Percentiles rank a stretch among this genome's conserved stretches.
These are phyloP conservation scores for Fusarium virguliforme DNA, from an alignment of 2,329 filamentous ascomycete species.

Conservation along the genomic window DNA sequence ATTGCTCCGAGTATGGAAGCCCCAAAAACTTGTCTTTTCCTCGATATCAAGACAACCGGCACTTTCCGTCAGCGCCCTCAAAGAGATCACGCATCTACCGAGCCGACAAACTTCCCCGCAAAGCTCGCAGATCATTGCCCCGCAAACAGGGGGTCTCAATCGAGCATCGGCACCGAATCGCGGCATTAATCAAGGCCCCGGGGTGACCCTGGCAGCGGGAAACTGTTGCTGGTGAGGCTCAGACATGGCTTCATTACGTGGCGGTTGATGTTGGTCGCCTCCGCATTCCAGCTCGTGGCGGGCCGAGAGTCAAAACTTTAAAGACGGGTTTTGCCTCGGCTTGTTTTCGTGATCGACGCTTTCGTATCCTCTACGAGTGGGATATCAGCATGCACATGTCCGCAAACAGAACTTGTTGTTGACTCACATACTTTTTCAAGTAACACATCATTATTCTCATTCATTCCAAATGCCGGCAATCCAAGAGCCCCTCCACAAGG, in stretches of 20 bases:
- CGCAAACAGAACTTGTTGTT: neutral
- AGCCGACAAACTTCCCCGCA: conserved; percentile 2
- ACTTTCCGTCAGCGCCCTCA: neutral
- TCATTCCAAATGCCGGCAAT: neutral
- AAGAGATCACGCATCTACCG: conserved; percentile 1
- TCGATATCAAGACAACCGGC: neutral
- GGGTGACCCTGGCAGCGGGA: neutral
- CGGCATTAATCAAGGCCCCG: neutral
- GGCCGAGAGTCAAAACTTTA: neutral
- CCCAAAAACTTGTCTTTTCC: too few relatives aligned
- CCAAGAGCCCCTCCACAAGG: conserved; percentile 7
- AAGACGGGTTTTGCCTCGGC: neutral
- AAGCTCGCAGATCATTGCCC: neutral
- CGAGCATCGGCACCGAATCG: neutral
- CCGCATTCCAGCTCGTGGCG: conserved; percentile 9
- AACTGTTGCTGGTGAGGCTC: neutral
- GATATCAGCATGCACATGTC: neutral
- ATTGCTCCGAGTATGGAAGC: neutral
- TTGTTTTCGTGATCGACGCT: neutral
- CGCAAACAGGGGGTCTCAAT: neutral
- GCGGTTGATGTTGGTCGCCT: neutral
- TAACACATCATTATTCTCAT: neutral
- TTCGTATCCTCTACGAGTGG: neutral
- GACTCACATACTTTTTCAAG: neutral
- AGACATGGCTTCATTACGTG: neutral